Percentiles rank a stretch among this genome's conserved stretches.
These are phyloP conservation scores for Prototheca stagnorum DNA, from an alignment of 163 green algal species.

Conservation along the genomic window DNA sequence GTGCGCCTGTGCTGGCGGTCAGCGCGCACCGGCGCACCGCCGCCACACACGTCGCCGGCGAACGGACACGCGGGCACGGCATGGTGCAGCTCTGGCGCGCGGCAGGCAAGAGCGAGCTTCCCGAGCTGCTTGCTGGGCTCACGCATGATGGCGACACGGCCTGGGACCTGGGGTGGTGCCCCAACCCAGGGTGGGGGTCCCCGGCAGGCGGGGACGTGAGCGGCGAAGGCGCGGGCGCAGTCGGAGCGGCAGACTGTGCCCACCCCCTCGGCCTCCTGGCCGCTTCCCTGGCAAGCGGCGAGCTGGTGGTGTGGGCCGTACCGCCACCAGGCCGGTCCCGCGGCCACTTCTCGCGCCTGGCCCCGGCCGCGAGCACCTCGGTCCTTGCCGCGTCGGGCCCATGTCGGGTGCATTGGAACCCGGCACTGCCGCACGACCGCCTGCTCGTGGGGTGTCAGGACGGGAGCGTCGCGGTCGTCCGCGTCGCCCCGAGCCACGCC, in stretches of 20 bases:
- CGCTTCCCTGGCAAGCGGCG: not conserved
- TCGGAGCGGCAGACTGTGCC: not conserved
- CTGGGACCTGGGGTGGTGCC: slow-evolving; percentile 2
- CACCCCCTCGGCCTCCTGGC: not conserved
- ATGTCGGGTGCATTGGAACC: not conserved
- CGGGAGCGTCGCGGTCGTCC: not conserved
- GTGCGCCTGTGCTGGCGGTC: not conserved
- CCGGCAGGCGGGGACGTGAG: no score
- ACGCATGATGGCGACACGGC: not conserved
- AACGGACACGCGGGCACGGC: not conserved
- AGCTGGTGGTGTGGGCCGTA: not conserved
- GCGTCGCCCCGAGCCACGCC: not conserved
- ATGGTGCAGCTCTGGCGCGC: not conserved
- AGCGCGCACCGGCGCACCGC: not conserved
- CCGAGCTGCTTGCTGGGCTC: no score
- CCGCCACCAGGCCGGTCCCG: not conserved
- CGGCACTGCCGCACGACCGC: not conserved
- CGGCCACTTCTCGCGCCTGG: no score
- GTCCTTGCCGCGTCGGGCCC: not conserved
- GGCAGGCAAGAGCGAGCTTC: not conserved
- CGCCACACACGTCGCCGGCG: not conserved
- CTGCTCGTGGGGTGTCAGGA: not conserved
- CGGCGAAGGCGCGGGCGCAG: not conserved
- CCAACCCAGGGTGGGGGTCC: not conserved
- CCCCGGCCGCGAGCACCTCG: no score